These are phyloP conservation scores for Cucumis melo DNA, from an alignment of 306 rosid species.

Conservation along the genomic window DNA sequence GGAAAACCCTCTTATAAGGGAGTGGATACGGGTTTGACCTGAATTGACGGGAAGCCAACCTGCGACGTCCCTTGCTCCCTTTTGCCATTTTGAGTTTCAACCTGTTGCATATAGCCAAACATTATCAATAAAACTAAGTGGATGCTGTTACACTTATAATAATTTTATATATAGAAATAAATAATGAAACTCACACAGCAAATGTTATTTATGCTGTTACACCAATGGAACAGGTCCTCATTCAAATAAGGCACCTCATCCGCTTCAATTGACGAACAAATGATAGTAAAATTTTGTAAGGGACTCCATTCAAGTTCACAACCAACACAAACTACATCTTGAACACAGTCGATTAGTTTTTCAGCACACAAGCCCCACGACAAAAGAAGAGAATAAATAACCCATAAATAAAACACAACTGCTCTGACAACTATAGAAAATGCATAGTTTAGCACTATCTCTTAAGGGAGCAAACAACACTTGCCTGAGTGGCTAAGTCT, in stretches of 20 bases:
- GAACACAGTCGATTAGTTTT: neutral
- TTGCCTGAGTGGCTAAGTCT: neutral
- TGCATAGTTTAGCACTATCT: neutral
- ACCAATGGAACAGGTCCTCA: neutral
- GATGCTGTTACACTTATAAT: too few species aligned
- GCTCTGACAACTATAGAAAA: neutral
- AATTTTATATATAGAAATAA: too few species aligned
- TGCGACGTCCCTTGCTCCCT: conserved; percentile 71
- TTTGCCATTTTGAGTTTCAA: conserved; percentile 53
- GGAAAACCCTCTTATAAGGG: conserved; percentile 32
- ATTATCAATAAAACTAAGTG: neutral
- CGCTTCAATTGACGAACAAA: neutral
- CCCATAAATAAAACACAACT: neutral
- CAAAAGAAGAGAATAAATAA: neutral
- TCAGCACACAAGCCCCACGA: neutral
- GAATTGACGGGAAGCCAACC: conserved; percentile 50
- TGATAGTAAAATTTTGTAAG: neutral
- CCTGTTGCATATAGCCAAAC: conserved; percentile 23
- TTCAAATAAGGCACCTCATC: neutral
- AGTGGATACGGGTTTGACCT: conserved; percentile 59
- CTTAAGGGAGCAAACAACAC: neutral
- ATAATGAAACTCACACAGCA: neutral
- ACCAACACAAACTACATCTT: neutral
- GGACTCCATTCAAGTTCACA: neutral
- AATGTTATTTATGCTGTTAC: neutral